Evolutionary conservation across 1,139 yeast genomes (phyloP).

Genomic region (Scheffersomyces quercinus): DNA sequence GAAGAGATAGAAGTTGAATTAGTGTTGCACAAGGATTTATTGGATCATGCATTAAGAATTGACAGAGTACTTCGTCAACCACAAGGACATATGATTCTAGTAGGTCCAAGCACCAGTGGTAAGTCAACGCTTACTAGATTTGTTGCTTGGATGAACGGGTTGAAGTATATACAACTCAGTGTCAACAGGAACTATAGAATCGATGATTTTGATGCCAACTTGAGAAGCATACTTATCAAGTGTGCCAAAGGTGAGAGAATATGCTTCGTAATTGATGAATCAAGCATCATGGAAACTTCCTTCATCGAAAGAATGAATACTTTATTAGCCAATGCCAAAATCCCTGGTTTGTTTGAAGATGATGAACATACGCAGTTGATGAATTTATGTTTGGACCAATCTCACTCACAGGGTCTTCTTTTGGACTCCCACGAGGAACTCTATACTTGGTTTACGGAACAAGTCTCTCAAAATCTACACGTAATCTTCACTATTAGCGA

Average conservation of each 20-base stretch:
- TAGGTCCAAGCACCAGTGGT: slow-evolving; percentile 87
- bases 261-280: slow-evolving; percentile 80
- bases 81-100: slow-evolving; percentile 87
- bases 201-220: slow-evolving; percentile 64
- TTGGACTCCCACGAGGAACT: slow-evolving; percentile 75
- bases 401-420: slow-evolving; percentile 59
- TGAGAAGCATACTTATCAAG: slow-evolving; percentile 52
- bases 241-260: slow-evolving; percentile 59
- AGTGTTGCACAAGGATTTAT: slow-evolving; percentile 66
- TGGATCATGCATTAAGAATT: slow-evolving; percentile 75
- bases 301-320: slow-evolving; percentile 93
- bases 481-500: slow-evolving; percentile 78
- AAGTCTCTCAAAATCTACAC: slow-evolving; percentile 72
- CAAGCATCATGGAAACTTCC: slow-evolving; percentile 71
- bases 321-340: slow-evolving; percentile 84
- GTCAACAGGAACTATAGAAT: slow-evolving; percentile 58
- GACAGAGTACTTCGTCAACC: slow-evolving; percentile 83
- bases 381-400: slow-evolving; percentile 57
- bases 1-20: slow-evolving; percentile 67
- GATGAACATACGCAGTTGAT: slow-evolving; percentile 63
- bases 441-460: slow-evolving; percentile 70
- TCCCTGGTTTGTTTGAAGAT: slow-evolving; percentile 86
- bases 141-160: slow-evolving; percentile 91
- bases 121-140: slow-evolving; percentile 75
- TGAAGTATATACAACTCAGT: slow-evolving; percentile 58